phyloP scores from a whole-genome alignment of 2,329 filamentous ascomycete species.

The Fusarium keratoplasticum region DNA sequence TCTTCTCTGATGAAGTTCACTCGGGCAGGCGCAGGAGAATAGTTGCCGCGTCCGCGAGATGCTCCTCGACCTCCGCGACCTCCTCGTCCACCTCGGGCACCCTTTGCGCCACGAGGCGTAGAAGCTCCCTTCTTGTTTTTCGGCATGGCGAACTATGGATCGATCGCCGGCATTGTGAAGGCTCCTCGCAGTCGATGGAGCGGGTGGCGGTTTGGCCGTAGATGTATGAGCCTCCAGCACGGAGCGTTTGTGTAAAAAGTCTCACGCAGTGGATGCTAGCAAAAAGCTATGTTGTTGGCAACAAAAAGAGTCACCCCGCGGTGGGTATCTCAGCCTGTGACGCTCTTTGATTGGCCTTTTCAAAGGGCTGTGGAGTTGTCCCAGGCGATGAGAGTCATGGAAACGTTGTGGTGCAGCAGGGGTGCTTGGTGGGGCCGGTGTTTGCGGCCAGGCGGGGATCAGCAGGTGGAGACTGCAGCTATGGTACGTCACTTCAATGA shows the following conservation, averaged over 20 bases:
- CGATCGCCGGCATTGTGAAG: slow-evolving; percentile 24
- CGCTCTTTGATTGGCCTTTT: slow-evolving; percentile 22
- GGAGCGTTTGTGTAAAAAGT: background rate
- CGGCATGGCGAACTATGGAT: slow-evolving; percentile 26
- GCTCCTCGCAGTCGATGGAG: background rate
- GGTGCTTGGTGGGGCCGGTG: background rate
- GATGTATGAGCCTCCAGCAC: background rate
- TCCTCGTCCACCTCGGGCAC: slow-evolving; percentile 33
- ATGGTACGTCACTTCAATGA: background rate
- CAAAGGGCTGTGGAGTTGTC: slow-evolving; percentile 1
- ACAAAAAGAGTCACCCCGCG: slow-evolving; percentile 37
- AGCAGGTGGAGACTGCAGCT: slow-evolving; percentile 5
- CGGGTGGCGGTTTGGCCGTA: background rate
- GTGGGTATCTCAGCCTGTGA: slow-evolving; percentile 1
- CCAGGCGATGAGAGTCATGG: slow-evolving; percentile 30
- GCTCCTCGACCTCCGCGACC: slow-evolving; percentile 27
- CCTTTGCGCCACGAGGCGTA: slow-evolving; percentile 31
- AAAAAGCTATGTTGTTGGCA: slow-evolving; percentile 20
- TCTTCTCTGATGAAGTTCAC: slow-evolving; percentile 19
- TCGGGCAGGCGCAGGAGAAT: slow-evolving; percentile 6
- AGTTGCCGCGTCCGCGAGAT: slow-evolving; percentile 22
- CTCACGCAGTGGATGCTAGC: background rate
- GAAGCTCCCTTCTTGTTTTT: slow-evolving; percentile 42
- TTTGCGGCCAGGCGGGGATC: slow-evolving; percentile 2
- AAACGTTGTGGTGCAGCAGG: slow-evolving; percentile 3